Base-by-base conservation (phyloP, 768 basidiomycete species). In the Plicaturopsis crispa region DNA sequence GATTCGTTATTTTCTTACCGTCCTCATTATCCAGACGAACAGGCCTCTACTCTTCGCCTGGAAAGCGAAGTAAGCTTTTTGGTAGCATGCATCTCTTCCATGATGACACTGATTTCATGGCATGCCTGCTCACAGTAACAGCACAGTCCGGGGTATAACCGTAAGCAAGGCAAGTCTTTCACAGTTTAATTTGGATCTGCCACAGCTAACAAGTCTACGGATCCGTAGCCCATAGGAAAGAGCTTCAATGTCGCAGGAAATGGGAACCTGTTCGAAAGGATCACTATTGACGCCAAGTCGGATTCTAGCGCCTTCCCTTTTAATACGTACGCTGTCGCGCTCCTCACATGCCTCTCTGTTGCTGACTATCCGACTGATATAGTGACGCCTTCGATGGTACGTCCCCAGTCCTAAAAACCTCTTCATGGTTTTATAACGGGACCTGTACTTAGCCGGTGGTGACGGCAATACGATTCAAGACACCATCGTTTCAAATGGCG, bases 191-290 rank as follows among this genome's bases (percentile, higher is more conserved):
- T n/a, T n/a, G n/a, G n/a, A n/a, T n/a, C n/a, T n/a, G n/a, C n/a
- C n/a, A n/a, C n/a, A n/a, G n/a, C n/a, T n/a, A n/a, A n/a, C n/a
- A n/a, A n/a, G n/a, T n/a, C n/a, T n/a, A n/a, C n/a, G n/a, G n/a
- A n/a, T n/a, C n/a, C n/a, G n/a, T n/a, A n/a, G 20, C 45, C 45
- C 21, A 43, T 47, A 16, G 45, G 45, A 6, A 47, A 47, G 18
- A 47, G 45, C 24, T 47, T 47, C 39, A 47, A 47, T 20, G 33
- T 47, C 24, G 45, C 45, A 5, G 45, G 45, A 6, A 47, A 22
- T 14, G 45, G 45, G 18, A 47, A 47, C 16, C 34, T 22, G 14
- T 26, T 47, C 17, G 26, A 40, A 11, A 41, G 41, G 20, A 16
- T 47, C 18, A 11, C 37, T 3, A 46, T 46, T 13, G 39, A 47